phyloP scores from a whole-genome alignment of 768 basidiomycete genomes.

The Sarcodon sp. region DNA sequence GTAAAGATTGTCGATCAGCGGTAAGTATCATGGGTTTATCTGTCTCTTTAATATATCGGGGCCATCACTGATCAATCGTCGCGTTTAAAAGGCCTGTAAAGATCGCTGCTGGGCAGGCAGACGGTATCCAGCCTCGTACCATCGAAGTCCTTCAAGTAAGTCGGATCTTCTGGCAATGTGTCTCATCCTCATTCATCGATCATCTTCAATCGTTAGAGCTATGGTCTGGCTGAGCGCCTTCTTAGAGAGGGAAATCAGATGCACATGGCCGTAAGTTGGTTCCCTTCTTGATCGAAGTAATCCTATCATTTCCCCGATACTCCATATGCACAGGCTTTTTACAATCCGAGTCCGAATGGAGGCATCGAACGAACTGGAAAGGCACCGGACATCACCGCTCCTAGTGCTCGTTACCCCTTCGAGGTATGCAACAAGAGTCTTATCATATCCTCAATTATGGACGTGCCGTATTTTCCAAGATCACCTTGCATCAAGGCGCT shows the following conservation, averaged over 20 bases:
- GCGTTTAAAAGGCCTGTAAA: constrained; percentile 16
- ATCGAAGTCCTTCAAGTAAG: constrained; percentile 36
- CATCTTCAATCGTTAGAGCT: constrained; percentile 34
- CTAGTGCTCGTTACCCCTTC: constrained; percentile 58
- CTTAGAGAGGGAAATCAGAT: constrained; percentile 55
- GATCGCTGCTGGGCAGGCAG: constrained; percentile 36
- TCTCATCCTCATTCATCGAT: not conserved
- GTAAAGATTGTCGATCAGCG: constrained; percentile 28
- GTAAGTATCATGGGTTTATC: constrained; percentile 9
- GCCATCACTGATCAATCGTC: not conserved
- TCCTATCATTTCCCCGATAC: not conserved
- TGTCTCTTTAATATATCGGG: no score
- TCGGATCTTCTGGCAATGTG: not conserved
- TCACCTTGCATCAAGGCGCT: constrained; percentile 50
- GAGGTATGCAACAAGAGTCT: constrained; percentile 30
- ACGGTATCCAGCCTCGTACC: constrained; percentile 43
- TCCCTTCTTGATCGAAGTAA: not conserved
- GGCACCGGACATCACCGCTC: constrained; percentile 45
- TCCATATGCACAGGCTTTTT: constrained; percentile 44
- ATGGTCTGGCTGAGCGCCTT: constrained; percentile 58
- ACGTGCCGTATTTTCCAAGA: constrained; percentile 16
- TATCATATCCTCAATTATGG: not conserved
- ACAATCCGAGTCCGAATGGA: constrained; percentile 48
- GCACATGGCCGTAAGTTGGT: constrained; percentile 45
- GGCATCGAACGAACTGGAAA: constrained; percentile 59